Base-by-base conservation (phyloP, 164 flowering plant species). In the Malania oleifera region DNA sequence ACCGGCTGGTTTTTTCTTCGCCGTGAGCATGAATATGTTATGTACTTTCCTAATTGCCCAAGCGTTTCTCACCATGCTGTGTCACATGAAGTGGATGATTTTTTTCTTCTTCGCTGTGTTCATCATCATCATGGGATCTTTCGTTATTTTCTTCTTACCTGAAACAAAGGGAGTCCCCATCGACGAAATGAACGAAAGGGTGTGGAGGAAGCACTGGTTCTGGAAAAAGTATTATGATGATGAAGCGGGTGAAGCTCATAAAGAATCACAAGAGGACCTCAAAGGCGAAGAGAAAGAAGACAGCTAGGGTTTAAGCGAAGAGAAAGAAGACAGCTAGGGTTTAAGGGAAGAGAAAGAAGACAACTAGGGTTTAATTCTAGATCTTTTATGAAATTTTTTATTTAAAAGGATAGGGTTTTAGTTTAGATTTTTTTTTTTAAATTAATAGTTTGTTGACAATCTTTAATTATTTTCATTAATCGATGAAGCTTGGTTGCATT, bases 141-240 rank as follows among this genome's bases (percentile, higher is more conserved):
- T 65, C 27, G 68, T 43, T 11, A 0, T 34, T 2, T 31, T 54
- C 43, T 0, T 67, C 23, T 24, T 78, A 51, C 80, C 82, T 1
- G 77, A 78, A 40, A 78, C 77, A 2, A 78, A 70, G 62, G 74
- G 74, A 0, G n/a, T 70, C 1, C 76, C 75, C 0, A 75, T 75
- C 3, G 77, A 78, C n/a, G 72, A 68, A 38, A 75, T 75, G 80
- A 26, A n/a, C 1, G 71, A 73, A 1, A 38, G 50, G 11, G 70
- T 19, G 0, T 75, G 80, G 77, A 68, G 63, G 66, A 68, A 70
- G 39, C 82, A 78, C 23, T 66, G 73, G 74, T 39, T 40, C 45
- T 75, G 82, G 82, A 75, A 70, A 67, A 75, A 48, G 26, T 74
- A 13, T 28, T 67, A 19, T 25, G 41, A 48, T 38, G 62, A 55